phyloP scores from a whole-genome alignment of 352 stramenopile genomes.

The Pythium sukuiense region DNA sequence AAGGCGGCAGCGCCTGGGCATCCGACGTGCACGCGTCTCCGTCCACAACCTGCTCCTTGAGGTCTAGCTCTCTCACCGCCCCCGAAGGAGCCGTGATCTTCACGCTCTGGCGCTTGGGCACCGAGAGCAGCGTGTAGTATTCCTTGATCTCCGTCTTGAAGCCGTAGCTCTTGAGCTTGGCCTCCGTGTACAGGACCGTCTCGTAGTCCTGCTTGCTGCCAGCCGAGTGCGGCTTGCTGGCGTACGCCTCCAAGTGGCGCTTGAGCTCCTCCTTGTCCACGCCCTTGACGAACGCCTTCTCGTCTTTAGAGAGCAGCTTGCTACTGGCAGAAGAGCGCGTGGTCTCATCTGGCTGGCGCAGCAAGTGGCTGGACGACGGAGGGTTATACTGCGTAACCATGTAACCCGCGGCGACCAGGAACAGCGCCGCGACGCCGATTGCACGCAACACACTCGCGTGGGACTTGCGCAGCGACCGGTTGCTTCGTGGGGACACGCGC shows the following conservation, averaged over 20 bases:
- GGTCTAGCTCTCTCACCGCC: conserved; percentile 35
- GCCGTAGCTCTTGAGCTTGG: conserved; percentile 28
- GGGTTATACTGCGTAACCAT: conserved; percentile 21
- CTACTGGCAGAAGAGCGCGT: neutral
- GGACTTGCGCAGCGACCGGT: neutral
- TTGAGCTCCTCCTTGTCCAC: conserved; percentile 32
- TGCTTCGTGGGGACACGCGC: conserved; percentile 23
- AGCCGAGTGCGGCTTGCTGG: conserved; percentile 40
- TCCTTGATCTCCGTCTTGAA: conserved; percentile 43
- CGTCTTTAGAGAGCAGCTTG: conserved; percentile 7
- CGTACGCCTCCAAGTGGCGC: conserved; percentile 45
- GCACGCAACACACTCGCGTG: conserved; percentile 11
- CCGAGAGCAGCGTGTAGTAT: conserved; percentile 58
- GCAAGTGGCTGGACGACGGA: neutral
- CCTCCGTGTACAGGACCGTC: conserved; percentile 50
- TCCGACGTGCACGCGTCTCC: conserved; percentile 68
- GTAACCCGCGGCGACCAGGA: conserved; percentile 37
- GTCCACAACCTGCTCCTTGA: conserved; percentile 53
- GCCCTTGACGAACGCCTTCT: conserved; percentile 33
- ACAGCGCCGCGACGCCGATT: conserved; percentile 30
- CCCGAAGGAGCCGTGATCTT: conserved; percentile 42
- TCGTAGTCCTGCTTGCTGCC: conserved; percentile 55
- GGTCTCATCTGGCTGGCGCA: conserved; percentile 1
- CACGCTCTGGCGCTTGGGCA: conserved; percentile 40
- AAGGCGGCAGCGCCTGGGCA: conserved; percentile 60